Percentiles rank a stretch among this genome's conserved stretches.
Conservation (phyloP, 495 filamentous ascomycete species). For the Articulospora tetracladia region DNA sequence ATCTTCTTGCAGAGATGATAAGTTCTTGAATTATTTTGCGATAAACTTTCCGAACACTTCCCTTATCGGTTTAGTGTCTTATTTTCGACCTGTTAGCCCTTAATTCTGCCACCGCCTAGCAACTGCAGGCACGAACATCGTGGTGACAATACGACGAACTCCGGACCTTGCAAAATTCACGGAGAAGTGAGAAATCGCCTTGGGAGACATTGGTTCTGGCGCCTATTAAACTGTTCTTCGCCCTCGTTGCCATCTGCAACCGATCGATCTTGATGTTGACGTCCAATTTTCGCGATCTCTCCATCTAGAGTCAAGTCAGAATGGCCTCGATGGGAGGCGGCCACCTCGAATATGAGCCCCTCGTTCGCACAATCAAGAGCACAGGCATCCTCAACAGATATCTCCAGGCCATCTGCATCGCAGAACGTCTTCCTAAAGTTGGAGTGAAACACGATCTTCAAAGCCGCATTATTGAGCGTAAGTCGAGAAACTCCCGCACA, state of each 20-base stretch:
- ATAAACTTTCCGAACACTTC: background rate
- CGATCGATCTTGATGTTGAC: conserved; percentile 8
- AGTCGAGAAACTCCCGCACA: conserved; percentile 32
- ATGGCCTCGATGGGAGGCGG: conserved; percentile 26
- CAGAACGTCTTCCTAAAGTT: conserved; percentile 64
- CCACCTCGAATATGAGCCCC: conserved; percentile 39
- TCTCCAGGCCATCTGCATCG: conserved; percentile 68
- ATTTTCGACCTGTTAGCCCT: background rate
- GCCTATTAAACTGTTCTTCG: background rate
- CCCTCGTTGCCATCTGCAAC: background rate
- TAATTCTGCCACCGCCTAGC: background rate
- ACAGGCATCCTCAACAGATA: conserved; percentile 56
- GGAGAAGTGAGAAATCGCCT: background rate
- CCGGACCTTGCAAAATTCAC: background rate
- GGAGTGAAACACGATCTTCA: conserved; percentile 82
- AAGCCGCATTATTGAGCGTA: conserved; percentile 69
- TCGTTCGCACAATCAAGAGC: conserved; percentile 29
- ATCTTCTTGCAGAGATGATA: background rate
- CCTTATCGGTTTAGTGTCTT: background rate
- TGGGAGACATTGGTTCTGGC: background rate
- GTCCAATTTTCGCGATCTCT: background rate
- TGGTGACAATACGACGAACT: background rate
- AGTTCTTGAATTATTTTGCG: background rate
- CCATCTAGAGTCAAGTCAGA: background rate
- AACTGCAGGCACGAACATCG: background rate